Percentiles rank a stretch among this genome's conserved stretches.
Evolutionary conservation across 2,329 filamentous ascomycete genomes (phyloP).

Genomic region (Fusarium denticulatum): DNA sequence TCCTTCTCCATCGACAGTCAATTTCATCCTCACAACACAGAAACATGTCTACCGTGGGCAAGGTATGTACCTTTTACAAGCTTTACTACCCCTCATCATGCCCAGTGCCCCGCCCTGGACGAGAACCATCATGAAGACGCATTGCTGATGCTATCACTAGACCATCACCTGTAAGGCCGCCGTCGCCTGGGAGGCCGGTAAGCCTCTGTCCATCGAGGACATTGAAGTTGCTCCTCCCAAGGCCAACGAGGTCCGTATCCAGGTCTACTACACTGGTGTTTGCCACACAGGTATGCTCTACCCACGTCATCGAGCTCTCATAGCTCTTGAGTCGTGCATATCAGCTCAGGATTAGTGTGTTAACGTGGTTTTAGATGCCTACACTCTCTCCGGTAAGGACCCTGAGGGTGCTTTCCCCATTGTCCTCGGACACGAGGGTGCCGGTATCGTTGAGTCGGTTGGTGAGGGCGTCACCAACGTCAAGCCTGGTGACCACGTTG

Average conservation of each 20-base stretch:
- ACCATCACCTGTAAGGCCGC: constrained; percentile 97
- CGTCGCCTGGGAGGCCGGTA: constrained; percentile 95
- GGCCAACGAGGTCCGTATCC: constrained; percentile 94
- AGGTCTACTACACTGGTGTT: constrained; percentile 98
- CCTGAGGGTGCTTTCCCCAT: constrained; percentile 94
- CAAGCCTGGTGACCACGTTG: constrained; percentile 91
- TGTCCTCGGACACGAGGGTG: constrained; percentile 89
- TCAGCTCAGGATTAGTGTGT: background rate
- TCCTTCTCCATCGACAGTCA: constrained; percentile 24
- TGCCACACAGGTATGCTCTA: constrained; percentile 85
- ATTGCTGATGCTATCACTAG: constrained; percentile 56
- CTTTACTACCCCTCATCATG: constrained; percentile 29
- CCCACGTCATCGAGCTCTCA: constrained; percentile 14
- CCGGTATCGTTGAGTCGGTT: constrained; percentile 90
- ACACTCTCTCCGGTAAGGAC: constrained; percentile 95
- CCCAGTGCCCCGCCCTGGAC: constrained; percentile 37
- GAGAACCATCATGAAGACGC: constrained; percentile 13
- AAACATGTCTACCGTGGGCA: constrained; percentile 62
- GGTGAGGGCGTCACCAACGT: constrained; percentile 95
- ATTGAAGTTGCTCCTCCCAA: constrained; percentile 89
- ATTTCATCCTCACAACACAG: constrained; percentile 21
- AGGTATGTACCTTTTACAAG: constrained; percentile 52
- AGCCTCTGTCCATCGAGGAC: constrained; percentile 89
- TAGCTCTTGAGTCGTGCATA: background rate
- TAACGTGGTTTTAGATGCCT: constrained; percentile 72